These are phyloP conservation scores for Rugosomyces carneus DNA, from an alignment of 1,284 basidiomycete species.

Conservation along the genomic window DNA sequence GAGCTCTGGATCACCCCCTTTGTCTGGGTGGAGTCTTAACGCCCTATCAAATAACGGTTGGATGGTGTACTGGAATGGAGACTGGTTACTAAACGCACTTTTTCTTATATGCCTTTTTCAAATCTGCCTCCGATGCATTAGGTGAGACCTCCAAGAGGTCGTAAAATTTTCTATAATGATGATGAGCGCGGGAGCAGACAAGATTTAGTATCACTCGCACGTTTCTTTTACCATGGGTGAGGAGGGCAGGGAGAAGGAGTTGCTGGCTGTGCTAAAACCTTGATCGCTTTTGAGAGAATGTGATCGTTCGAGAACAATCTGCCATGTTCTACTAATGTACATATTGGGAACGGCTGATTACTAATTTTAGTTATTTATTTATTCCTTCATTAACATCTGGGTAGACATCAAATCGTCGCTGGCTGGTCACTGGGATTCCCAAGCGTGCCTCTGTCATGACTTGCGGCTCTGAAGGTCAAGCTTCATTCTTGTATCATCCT, in stretches of 20 bases:
- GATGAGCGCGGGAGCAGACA: conserved; percentile 1
- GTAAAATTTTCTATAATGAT: conserved; percentile 71
- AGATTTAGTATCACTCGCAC: conserved; percentile 30
- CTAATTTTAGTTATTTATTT: neutral
- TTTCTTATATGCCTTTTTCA: conserved; percentile 95
- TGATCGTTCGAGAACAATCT: conserved; percentile 40
- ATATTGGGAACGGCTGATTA: conserved; percentile 28
- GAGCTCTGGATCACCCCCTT: conserved; percentile 92
- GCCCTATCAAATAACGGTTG: conserved; percentile 49
- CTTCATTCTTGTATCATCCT: neutral
- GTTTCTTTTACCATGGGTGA: conserved; percentile 62
- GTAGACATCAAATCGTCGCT: conserved; percentile 91
- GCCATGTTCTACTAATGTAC: conserved; percentile 32
- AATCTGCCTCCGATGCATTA: conserved; percentile 71
- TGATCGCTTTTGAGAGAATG: conserved; percentile 17
- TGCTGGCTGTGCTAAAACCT: conserved; percentile 19
- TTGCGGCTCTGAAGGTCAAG: conserved; percentile 55
- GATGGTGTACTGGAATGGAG: conserved; percentile 8
- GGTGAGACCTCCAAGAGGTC: conserved; percentile 81
- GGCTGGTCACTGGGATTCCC: conserved; percentile 83
- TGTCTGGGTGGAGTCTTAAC: conserved; percentile 91
- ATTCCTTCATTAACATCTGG: conserved; percentile 48
- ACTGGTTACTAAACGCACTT: conserved; percentile 45
- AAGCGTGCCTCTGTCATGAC: conserved; percentile 63
- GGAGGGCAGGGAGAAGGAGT: conserved; percentile 16